Percentiles rank a stretch among this genome's conserved stretches.
Conservation (phyloP, 495 filamentous ascomycete genomes). For the Aspergillus asperescens region DNA sequence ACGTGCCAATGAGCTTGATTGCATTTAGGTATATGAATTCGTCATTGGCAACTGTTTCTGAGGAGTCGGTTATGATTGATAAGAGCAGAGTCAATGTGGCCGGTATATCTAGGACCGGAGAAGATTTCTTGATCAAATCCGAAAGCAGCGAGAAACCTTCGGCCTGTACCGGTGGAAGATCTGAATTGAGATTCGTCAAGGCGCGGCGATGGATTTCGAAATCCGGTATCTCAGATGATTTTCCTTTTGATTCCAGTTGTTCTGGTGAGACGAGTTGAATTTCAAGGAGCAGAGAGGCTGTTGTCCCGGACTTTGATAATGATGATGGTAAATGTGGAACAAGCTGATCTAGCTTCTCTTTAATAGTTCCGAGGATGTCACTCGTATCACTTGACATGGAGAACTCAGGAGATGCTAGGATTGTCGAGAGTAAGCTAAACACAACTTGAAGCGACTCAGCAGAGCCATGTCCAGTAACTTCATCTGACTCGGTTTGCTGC, state of each 20-base stretch:
- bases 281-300: conserved; percentile 51
- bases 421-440: conserved; percentile 62
- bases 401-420: conserved; percentile 60
- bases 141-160: conserved; percentile 72
- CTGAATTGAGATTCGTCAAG: conserved; percentile 68
- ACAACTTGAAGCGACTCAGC: conserved; percentile 50
- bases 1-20: conserved; percentile 61
- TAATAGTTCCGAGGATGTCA: conserved; percentile 45
- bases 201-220: conserved; percentile 66
- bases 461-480: conserved; percentile 40
- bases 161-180: conserved; percentile 68
- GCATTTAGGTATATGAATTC: conserved; percentile 71
- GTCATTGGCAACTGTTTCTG: conserved; percentile 43
- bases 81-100: conserved; percentile 61
- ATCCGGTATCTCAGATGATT: conserved; percentile 50
- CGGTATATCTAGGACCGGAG: conserved; percentile 65
- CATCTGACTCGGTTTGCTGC: conserved; percentile 10
- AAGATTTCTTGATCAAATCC: conserved; percentile 54
- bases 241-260: conserved; percentile 35
- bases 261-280: conserved; percentile 55
- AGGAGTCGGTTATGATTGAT: conserved; percentile 55
- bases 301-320: conserved; percentile 42
- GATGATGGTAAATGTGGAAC: conserved; percentile 31
- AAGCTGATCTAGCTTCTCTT: conserved; percentile 44
- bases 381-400: conserved; percentile 43